Evolutionary conservation across 2,329 filamentous ascomycete species (phyloP), one percentile per base, ranked within the genome.

Genomic region (Biscogniauxia sp.): DNA sequence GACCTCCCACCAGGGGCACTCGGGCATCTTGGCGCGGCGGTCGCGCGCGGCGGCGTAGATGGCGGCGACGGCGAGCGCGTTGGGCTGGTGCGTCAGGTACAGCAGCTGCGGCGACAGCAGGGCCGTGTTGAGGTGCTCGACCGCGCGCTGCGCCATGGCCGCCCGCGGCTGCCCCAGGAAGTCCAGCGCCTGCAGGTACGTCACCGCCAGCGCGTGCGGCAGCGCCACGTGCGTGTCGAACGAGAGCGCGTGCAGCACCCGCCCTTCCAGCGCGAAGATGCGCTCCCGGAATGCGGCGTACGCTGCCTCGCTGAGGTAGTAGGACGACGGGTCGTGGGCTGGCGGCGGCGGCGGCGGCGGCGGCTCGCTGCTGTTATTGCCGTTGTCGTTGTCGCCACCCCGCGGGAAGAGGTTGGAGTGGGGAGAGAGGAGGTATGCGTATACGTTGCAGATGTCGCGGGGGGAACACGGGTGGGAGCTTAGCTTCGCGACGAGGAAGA

Each of bases 1-100:
- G 0, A 98, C 92, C 75, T 97, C 93, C 95, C 95, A 99, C 95
- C 95, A 99, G 64, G 92, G 88, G 54, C 85, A 86, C 64, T 90
- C 90, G 0, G 94, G 92, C 77, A 97, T 82, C 74, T 91, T 93
- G 13, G 90, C 85, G 0, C 84, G 88, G 1, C 85, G 74, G 66
- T 98, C 93, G 52, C 88, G 84, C 0, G 92, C 90, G 0, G 94
- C 91, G n/a, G 92, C 85, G 73, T 98, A 99, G 32, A 97, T 90
- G 0, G 93, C 92, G 1, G 93, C 91, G 2, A 92, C 92, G 4
- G 95, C 94, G 9, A 99, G 80, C 23, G 88, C 86, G 63, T 90
- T 85, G 1, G 95, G 94, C 73, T 98, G 95, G 72, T 97, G 93
- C 2, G 95, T 98, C 26, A 96, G 80, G 74, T 96, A 97, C 15